Conservation (phyloP, 225 moss, liverwort and hornwort genomes). For the Lunularia cruciata region DNA sequence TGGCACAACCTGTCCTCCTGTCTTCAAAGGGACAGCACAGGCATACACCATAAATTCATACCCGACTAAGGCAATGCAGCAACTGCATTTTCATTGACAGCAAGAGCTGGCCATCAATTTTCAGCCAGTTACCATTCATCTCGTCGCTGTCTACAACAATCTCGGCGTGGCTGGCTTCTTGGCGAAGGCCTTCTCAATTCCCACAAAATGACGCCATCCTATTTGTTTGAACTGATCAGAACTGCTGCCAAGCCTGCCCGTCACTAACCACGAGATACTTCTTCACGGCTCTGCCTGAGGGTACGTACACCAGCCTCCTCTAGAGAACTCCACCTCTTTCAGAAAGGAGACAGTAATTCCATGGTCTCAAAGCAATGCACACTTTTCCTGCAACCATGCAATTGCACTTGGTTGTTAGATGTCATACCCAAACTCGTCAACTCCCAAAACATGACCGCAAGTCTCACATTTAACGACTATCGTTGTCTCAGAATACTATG, state of each 20-base stretch:
- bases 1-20: conserved; percentile 15
- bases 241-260: conserved; percentile 10
- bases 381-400: conserved; percentile 32
- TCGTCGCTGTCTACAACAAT: conserved; percentile 13
- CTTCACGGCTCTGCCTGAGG: conserved; percentile 11
- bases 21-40: conserved; percentile 15
- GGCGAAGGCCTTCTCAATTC: conserved; percentile 12
- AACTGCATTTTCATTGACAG: conserved; percentile 16
- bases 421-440: too few relatives aligned
- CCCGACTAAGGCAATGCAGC: conserved; percentile 15
- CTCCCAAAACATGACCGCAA: too few relatives aligned
- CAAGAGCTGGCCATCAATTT: conserved; percentile 13
- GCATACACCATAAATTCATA: conserved; percentile 26
- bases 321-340: neutral
- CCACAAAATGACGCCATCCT: conserved; percentile 24
- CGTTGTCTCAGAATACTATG: too few relatives aligned
- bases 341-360: conserved; percentile 7
- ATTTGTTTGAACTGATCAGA: conserved; percentile 12
- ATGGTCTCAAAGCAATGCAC: conserved; percentile 5
- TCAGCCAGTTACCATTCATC: conserved; percentile 14
- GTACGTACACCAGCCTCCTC: neutral
- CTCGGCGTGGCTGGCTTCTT: conserved; percentile 15
- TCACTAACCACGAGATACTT: conserved; percentile 9
- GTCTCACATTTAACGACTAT: too few relatives aligned
- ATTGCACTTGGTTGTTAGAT: too few relatives aligned